A percentile compares a stretch with the other conserved stretches of the same genome.
Evolutionary conservation across 768 basidiomycete genomes (phyloP).

Genomic region (Steccherinum ochraceum): DNA sequence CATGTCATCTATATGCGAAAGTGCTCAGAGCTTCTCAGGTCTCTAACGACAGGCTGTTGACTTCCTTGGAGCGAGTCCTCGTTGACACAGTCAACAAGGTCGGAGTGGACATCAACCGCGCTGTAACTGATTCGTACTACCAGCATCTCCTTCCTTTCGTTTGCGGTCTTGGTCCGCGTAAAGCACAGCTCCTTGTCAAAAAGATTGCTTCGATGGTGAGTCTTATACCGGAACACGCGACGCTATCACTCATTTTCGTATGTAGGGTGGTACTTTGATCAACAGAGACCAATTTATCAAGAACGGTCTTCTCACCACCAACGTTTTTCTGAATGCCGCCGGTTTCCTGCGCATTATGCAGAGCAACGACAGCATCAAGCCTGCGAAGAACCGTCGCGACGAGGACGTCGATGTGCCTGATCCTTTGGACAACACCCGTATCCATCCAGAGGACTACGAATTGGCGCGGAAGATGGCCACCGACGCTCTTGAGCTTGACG

Average conservation of each 20-base stretch:
- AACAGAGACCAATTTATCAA: constrained; percentile 90
- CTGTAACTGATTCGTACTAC: constrained; percentile 84
- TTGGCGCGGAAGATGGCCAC: constrained; percentile 98
- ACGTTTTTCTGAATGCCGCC: constrained; percentile 90
- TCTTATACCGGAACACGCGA: constrained; percentile 10
- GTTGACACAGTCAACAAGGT: constrained; percentile 89
- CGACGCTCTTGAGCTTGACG: constrained; percentile 94
- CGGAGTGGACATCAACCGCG: constrained; percentile 95
- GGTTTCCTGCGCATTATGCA: constrained; percentile 84
- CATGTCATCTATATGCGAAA: constrained; percentile 17
- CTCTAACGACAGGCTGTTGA: constrained; percentile 75
- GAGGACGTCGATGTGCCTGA: constrained; percentile 74
- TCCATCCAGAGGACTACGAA: constrained; percentile 97
- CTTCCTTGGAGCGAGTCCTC: constrained; percentile 77
- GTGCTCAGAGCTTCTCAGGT: too few species aligned
- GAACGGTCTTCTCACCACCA: constrained; percentile 70
- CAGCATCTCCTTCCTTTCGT: constrained; percentile 85
- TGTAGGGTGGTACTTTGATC: constrained; percentile 77
- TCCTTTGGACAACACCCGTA: constrained; percentile 90
- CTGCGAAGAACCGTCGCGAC: constrained; percentile 49
- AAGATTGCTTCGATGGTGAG: constrained; percentile 73
- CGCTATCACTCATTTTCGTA: constrained; percentile 5
- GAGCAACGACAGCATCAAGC: constrained; percentile 53
- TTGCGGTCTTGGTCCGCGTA: constrained; percentile 90
- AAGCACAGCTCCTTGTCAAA: constrained; percentile 78